A percentile compares a stretch with the other conserved stretches of the same genome.
Conservation (phyloP, 306 rosid genomes). For the Gillenia trifoliata region DNA sequence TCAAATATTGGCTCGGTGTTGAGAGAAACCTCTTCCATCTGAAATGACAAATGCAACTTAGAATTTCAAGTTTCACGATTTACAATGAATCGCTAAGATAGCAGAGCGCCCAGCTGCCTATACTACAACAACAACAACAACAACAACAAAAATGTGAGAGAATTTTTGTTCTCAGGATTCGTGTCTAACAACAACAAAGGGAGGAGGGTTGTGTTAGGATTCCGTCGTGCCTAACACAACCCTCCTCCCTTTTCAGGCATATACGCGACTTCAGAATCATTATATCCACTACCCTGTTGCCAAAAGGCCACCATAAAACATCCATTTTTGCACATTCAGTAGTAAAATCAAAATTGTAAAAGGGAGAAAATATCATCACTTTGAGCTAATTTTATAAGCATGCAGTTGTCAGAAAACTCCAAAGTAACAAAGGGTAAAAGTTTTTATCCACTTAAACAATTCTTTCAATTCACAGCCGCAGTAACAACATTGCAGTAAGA, state of each 20-base stretch:
- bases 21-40: slow-evolving; percentile 82
- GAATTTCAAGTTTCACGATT: too few species aligned
- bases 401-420: background rate
- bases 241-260: background rate
- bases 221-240: background rate
- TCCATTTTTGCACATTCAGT: background rate
- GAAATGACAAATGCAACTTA: slow-evolving; percentile 2
- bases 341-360: background rate
- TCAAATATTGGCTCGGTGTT: slow-evolving; percentile 55
- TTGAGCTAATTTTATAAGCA: background rate
- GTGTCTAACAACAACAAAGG: too few species aligned
- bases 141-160: too few species aligned
- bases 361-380: background rate
- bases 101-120: background rate
- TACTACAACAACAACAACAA: too few species aligned
- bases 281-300: background rate
- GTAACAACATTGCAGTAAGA: background rate
- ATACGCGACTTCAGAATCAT: too few species aligned
- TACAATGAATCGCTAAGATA: background rate
- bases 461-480: background rate
- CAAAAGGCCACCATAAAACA: background rate
- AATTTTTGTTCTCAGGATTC: background rate
- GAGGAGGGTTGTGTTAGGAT: too few species aligned
- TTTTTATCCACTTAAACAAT: background rate
- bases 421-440: background rate